A percentile compares a stretch with the other conserved stretches of the same genome.
These are phyloP conservation scores for Xylariaceae sp. DNA, from an alignment of 2,329 filamentous ascomycete species.

Conservation along the genomic window DNA sequence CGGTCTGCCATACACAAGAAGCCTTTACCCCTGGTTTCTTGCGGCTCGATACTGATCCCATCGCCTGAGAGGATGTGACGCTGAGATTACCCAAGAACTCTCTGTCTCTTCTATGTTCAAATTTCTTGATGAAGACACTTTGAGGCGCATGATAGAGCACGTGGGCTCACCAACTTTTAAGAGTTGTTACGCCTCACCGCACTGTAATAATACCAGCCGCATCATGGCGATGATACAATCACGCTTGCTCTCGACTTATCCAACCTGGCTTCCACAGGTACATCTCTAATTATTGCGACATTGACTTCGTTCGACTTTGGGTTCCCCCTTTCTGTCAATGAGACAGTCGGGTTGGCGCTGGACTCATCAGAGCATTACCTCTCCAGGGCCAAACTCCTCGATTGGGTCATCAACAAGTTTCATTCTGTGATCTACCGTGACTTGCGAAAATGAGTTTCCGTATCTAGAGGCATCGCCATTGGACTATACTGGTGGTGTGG, in stretches of 20 bases:
- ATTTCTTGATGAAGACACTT: neutral
- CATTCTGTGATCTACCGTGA: slow-evolving; percentile 59
- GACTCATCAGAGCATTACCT: slow-evolving; percentile 46
- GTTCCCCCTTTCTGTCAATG: too few relatives aligned
- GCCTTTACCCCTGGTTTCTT: slow-evolving; percentile 60
- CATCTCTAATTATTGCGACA: slow-evolving; percentile 54
- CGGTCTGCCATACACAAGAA: slow-evolving; percentile 58
- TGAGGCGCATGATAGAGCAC: neutral
- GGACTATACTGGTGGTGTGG: too few relatives aligned
- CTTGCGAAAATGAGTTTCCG: slow-evolving; percentile 54
- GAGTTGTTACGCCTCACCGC: slow-evolving; percentile 50
- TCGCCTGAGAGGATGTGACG: slow-evolving; percentile 45
- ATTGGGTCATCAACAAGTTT: slow-evolving; percentile 58
- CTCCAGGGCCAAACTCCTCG: slow-evolving; percentile 49
- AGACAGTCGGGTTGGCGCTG: too few relatives aligned
- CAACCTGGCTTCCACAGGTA: slow-evolving; percentile 66
- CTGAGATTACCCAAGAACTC: neutral
- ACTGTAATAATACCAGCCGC: slow-evolving; percentile 59
- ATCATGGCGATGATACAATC: slow-evolving; percentile 67
- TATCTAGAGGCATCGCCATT: slow-evolving; percentile 14
- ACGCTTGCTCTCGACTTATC: slow-evolving; percentile 63
- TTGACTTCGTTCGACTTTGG: too few relatives aligned
- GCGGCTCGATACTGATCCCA: slow-evolving; percentile 64
- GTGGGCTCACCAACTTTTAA: slow-evolving; percentile 43
- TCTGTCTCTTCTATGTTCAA: neutral